Conservation (phyloP, 768 basidiomycete species). For the Trametopsis cervina region DNA sequence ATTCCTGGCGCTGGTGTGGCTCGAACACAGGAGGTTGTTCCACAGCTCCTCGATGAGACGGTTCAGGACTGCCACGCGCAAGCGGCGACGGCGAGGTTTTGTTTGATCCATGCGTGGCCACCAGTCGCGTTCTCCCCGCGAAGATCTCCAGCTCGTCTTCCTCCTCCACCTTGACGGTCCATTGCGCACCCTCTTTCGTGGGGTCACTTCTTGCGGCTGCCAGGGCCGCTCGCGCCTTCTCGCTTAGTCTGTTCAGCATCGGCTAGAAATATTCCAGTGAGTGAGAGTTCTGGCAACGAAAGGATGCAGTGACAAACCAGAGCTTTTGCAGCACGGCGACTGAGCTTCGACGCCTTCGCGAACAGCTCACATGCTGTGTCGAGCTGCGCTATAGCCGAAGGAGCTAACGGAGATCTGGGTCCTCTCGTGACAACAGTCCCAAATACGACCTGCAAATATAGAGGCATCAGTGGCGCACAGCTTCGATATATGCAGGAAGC, state of each 20-base stretch:
- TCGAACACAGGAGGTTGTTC: not conserved
- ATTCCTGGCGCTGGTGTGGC: not conserved
- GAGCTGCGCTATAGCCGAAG: constrained; percentile 61
- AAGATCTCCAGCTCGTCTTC: constrained; percentile 68
- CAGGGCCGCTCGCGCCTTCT: constrained; percentile 60
- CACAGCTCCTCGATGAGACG: constrained; percentile 2
- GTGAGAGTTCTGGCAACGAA: constrained; percentile 1
- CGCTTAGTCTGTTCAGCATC: constrained; percentile 50
- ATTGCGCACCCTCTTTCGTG: constrained; percentile 34
- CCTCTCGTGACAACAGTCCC: constrained; percentile 74
- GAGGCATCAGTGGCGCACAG: constrained; percentile 5
- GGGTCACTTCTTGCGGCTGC: constrained; percentile 31
- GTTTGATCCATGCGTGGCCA: constrained; percentile 33
- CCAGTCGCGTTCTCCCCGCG: constrained; percentile 58
- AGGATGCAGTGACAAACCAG: constrained; percentile 35
- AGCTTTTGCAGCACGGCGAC: constrained; percentile 58
- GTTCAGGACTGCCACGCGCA: not conserved
- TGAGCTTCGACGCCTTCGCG: constrained; percentile 48
- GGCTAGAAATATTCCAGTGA: constrained; percentile 32
- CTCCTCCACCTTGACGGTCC: constrained; percentile 46
- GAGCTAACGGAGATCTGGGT: constrained; percentile 60
- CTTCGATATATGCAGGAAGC: not conserved
- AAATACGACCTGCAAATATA: constrained; percentile 65
- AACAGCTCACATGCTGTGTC: constrained; percentile 65
- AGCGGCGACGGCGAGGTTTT: constrained; percentile 21